These are phyloP conservation scores for Dendrostoma leiphaemia DNA, from an alignment of 2,329 filamentous ascomycete genomes.

Conservation along the genomic window DNA sequence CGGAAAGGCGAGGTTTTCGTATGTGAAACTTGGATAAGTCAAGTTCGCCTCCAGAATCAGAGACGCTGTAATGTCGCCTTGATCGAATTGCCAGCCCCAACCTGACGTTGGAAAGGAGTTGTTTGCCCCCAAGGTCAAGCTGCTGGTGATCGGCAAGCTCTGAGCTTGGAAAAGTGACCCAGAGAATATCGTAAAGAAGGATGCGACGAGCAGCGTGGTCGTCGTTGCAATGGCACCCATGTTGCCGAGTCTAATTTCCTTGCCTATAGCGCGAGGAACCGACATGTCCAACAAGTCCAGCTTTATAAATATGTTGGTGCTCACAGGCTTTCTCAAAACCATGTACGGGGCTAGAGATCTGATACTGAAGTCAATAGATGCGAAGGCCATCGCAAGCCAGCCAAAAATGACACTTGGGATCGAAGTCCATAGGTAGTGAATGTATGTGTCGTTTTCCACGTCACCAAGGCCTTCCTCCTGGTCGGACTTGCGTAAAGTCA, in stretches of 20 bases:
- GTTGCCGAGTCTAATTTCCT: conserved; percentile 27
- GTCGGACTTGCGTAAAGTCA: conserved; percentile 30
- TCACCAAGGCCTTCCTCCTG: conserved; percentile 29
- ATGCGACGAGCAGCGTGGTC: conserved; percentile 26
- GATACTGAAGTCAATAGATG: conserved; percentile 31
- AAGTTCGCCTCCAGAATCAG: conserved; percentile 34
- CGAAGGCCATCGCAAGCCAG: conserved; percentile 24
- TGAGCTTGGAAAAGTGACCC: conserved; percentile 31
- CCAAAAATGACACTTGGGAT: conserved; percentile 23
- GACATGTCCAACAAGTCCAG: conserved; percentile 33
- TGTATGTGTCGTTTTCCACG: conserved; percentile 25
- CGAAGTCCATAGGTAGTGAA: conserved; percentile 35
- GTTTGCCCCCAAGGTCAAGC: conserved; percentile 15
- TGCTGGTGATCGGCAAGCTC: conserved; percentile 27
- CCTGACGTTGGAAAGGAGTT: conserved; percentile 30
- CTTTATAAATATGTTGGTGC: conserved; percentile 29
- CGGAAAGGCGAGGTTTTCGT: conserved; percentile 26
- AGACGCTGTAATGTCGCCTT: conserved; percentile 20
- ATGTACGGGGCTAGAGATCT: conserved; percentile 33
- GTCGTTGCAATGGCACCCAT: conserved; percentile 28
- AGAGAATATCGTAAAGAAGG: conserved; percentile 30
- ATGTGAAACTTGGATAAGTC: conserved; percentile 36
- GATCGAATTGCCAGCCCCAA: background rate
- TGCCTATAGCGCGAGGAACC: conserved; percentile 25
- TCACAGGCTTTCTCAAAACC: conserved; percentile 25